These are phyloP conservation scores for Russula sp. DNA, from an alignment of 768 basidiomycete genomes.

Conservation along the genomic window DNA sequence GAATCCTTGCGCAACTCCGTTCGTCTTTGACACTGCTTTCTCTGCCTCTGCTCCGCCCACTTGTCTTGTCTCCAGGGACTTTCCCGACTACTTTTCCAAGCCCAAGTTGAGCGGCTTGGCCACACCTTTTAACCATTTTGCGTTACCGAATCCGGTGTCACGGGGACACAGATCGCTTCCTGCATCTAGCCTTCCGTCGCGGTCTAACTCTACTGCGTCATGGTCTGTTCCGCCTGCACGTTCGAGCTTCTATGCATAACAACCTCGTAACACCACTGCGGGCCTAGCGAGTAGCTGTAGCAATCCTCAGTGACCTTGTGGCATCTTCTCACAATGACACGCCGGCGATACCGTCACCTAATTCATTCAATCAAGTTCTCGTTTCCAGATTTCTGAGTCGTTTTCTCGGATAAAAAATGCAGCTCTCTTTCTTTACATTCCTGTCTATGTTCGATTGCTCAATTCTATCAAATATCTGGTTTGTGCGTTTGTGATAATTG, in stretches of 20 bases:
- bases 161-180: constrained; percentile 14
- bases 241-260: neutral
- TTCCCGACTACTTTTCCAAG: constrained; percentile 16
- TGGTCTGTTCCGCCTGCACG: constrained; percentile 2
- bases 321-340: neutral
- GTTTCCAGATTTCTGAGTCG: neutral
- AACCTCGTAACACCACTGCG: neutral
- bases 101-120: neutral
- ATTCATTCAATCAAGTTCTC: neutral
- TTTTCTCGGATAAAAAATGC: neutral
- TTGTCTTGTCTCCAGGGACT: constrained; percentile 4
- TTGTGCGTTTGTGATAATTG: neutral
- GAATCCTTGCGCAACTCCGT: constrained; percentile 31
- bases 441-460: constrained; percentile 15
- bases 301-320: neutral
- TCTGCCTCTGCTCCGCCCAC: constrained; percentile 19
- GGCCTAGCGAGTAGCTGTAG: neutral
- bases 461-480: constrained; percentile 19
- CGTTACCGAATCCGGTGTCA: neutral
- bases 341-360: constrained; percentile 9
- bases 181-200: constrained; percentile 15
- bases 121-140: neutral
- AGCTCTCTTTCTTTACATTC: neutral
- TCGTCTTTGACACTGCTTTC: constrained; percentile 18
- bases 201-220: constrained; percentile 17